phyloP scores from a whole-genome alignment of 2,329 filamentous ascomycete species.

The Paraconiothyrium sp. region DNA sequence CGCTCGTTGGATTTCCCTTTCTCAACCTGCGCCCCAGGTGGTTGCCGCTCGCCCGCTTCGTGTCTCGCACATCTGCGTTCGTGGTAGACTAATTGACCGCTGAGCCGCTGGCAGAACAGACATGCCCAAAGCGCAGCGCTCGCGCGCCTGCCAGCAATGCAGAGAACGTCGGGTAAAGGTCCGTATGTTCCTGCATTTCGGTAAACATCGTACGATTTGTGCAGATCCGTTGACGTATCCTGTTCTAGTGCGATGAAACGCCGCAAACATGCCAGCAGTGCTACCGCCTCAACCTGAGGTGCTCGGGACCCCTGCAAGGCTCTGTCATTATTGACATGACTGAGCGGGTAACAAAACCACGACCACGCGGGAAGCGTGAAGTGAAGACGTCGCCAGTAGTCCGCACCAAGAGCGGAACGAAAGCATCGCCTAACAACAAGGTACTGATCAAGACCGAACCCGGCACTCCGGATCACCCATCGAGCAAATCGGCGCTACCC shows the following conservation, averaged over 20 bases:
- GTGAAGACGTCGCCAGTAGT: conserved; percentile 8
- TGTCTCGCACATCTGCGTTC: conserved; percentile 1
- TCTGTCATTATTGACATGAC: conserved; percentile 50
- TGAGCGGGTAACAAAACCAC: conserved; percentile 39
- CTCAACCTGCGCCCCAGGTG: conserved; percentile 8
- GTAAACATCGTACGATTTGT: background rate
- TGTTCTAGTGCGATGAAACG: conserved; percentile 45
- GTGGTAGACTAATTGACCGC: conserved; percentile 7
- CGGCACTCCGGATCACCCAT: conserved; percentile 4
- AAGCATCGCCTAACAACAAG: conserved; percentile 7
- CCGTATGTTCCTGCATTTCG: conserved; percentile 11
- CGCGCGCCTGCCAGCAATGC: conserved; percentile 46
- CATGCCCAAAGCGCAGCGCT: conserved; percentile 42
- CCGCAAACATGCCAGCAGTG: conserved; percentile 42
- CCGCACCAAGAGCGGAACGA: conserved; percentile 20
- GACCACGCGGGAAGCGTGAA: conserved; percentile 33
- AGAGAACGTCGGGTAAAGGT: conserved; percentile 49
- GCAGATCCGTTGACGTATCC: conserved; percentile 1
- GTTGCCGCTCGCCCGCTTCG: conserved; percentile 2
- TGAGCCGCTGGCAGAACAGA: background rate
- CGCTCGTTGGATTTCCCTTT: conserved; percentile 31
- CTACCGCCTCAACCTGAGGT: conserved; percentile 37
- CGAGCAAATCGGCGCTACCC: conserved; percentile 13
- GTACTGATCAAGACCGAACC: conserved; percentile 15
- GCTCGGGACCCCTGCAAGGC: conserved; percentile 43